phyloP scores from a whole-genome alignment of 352 stramenopile species.

The Phytophthora aleatoria region DNA sequence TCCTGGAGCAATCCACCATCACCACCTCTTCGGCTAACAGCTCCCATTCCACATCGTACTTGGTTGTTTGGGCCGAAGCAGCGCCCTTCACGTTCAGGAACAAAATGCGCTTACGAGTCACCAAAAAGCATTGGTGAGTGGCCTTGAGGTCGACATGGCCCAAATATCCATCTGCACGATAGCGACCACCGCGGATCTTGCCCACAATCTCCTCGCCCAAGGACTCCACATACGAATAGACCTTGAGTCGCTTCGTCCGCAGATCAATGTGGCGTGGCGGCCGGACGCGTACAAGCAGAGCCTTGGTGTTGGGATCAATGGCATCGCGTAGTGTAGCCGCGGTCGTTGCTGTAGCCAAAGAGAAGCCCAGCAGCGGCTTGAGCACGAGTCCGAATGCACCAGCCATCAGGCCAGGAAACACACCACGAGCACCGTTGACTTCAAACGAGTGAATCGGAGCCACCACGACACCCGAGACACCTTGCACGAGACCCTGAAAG shows the following conservation, averaged over 20 bases:
- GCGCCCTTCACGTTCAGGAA: slow-evolving; percentile 72
- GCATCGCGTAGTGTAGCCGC: slow-evolving; percentile 79
- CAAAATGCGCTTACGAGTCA: slow-evolving; percentile 84
- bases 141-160: slow-evolving; percentile 78
- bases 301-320: slow-evolving; percentile 81
- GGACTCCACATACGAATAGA: slow-evolving; percentile 89
- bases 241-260: slow-evolving; percentile 77
- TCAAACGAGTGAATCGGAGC: slow-evolving; percentile 86
- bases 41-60: slow-evolving; percentile 85
- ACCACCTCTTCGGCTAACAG: slow-evolving; percentile 80
- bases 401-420: slow-evolving; percentile 78
- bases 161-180: slow-evolving; percentile 80
- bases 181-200: slow-evolving; percentile 78
- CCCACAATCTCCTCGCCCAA: slow-evolving; percentile 88
- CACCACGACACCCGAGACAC: slow-evolving; percentile 83
- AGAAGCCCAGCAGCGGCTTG: slow-evolving; percentile 81
- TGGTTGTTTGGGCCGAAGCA: slow-evolving; percentile 41
- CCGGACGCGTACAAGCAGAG: slow-evolving; percentile 72
- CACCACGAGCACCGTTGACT: slow-evolving; percentile 72
- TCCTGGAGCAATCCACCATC: slow-evolving; percentile 67
- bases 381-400: slow-evolving; percentile 82
- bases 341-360: slow-evolving; percentile 74
- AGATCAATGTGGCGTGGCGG: slow-evolving; percentile 84
- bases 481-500: slow-evolving; percentile 87
- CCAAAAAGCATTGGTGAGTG: slow-evolving; percentile 78